Base-by-base conservation (phyloP, 2,329 filamentous ascomycete species). In the Coleophoma cylindrospora region DNA sequence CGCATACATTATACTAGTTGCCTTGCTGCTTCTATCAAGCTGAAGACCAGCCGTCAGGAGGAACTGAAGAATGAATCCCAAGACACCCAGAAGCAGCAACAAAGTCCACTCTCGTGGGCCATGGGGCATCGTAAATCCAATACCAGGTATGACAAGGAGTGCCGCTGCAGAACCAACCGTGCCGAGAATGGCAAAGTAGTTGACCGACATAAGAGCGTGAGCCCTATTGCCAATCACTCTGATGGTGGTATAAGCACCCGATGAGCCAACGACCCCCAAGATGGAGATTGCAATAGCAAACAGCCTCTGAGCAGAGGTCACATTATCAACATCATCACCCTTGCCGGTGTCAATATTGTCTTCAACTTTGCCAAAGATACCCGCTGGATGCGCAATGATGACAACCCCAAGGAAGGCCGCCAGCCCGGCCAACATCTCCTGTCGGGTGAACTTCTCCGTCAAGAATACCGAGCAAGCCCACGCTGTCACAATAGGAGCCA, bases 61-160 rank as follows among this genome's bases (percentile, higher is more conserved):
- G 57, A 91, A 91, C 76, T 96, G 91, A 77, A 94, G 85, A 13
- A 86, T 66, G 62, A 96, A 94, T 0, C 91, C 91, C 54, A 85
- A 83, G 0, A 82, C 62, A 0, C 88, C 89, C 2, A 95, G 70
- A 15, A 83, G 76, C 0, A 83, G 45, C 12, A 96, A 70, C n/a
- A 91, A 74, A 0, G 72, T 65, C 86, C 88, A 92, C 33, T 65
- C 57, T 3, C 53, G 67, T 3, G 58, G 15, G 2, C 72, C 70
- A 0, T 68, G 59, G 1, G 79, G 77, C 36, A 64, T 21, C 59
- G 65, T 64, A 75, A 64, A 79, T 9, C 65, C 67, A 47, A 80
- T 65, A 2, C 63, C 69, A 4, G 75, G 77, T 45, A 77, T 63
- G 52, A 71, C 60, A 14, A 63, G 45, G 74, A 65, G n/a, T 66